Evolutionary conservation across 352 stramenopile species (phyloP).

Genomic region (Globisporangium mamillatum): DNA sequence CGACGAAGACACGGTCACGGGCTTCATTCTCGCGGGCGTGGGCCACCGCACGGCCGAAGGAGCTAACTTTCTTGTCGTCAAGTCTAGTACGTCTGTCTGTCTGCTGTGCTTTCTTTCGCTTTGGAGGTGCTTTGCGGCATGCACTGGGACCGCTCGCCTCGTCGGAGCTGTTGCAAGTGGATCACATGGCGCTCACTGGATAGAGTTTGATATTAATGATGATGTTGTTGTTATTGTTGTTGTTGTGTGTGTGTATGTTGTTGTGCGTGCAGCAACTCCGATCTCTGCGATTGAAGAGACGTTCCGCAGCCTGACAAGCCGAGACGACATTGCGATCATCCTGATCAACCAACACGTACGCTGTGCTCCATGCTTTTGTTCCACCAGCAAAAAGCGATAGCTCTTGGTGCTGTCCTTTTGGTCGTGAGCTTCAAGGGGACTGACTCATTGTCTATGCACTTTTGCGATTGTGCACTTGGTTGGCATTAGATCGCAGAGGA

Average conservation of each 20-base stretch:
- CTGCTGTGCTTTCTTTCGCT: not conserved
- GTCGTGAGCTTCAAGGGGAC: not conserved
- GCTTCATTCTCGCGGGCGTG: slow-evolving; percentile 96
- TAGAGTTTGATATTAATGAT: not conserved
- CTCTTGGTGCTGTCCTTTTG: not conserved
- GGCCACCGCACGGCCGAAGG: slow-evolving; percentile 94
- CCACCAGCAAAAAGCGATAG: not conserved
- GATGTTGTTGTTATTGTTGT: not conserved
- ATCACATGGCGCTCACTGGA: not conserved
- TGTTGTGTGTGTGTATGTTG: slow-evolving; percentile 1
- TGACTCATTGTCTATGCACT: not conserved
- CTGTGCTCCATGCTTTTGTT: not conserved
- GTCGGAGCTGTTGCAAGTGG: not conserved
- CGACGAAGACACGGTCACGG: slow-evolving; percentile 97
- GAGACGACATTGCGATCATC: slow-evolving; percentile 98
- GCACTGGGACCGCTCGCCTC: not conserved
- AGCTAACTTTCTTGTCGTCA: slow-evolving; percentile 98
- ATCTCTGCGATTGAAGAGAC: slow-evolving; percentile 89
- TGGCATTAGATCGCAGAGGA: slow-evolving; percentile 90
- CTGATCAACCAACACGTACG: slow-evolving; percentile 98
- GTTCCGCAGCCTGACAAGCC: slow-evolving; percentile 91
- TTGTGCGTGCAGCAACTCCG: slow-evolving; percentile 58
- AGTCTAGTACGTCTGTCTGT: slow-evolving; percentile 67
- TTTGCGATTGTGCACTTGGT: slow-evolving; percentile 2
- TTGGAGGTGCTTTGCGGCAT: not conserved